Base-by-base conservation (phyloP, 2,329 filamentous ascomycete species). In the Ceratocystis albifundus region DNA sequence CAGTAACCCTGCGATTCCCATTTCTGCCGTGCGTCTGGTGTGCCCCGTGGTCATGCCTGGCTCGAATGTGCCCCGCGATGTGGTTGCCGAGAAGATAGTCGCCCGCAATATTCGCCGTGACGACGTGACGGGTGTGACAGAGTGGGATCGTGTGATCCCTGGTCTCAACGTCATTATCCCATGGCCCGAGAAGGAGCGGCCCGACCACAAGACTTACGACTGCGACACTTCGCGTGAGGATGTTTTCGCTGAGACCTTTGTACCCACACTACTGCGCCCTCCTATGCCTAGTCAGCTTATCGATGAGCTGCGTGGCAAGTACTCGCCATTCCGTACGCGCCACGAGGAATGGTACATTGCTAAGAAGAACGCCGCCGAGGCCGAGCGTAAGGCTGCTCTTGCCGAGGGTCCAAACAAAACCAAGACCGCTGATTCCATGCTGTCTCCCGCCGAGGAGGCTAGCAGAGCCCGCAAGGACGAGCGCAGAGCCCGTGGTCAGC, bases 251-350 rank as follows among this genome's bases (percentile, higher is more conserved):
- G 80, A 79, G 72, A 89, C 88, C 1, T 96, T 89, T 74, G 80
- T 87, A 65, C 91, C 92, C n/a, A 88, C 85, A 45, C 80, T 97
- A 28, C 79, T 91, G 32, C 79, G 82, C 17, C 82, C 88, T 30
- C 93, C 93, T 15, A 90, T 96, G 82, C 91, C 93, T 4, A 76
- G 80, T 36, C 77, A 76, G n/a, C 82, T 96, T 46, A 82, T 96
- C 70, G 86, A 96, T 74, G 93, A 97, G 79, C 80, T 97, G 73
- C 83, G 91, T 73, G 88, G 88, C 79, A 88, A 86, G 74, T 96
- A 87, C 81, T 89, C 87, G 71, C 84, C 82, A 72, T 94, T 92
- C 84, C 82, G 91, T 72, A 90, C 86, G 65, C 81, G 89, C 61
- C 90, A 96, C 77, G 88, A 91, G 69, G 78, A 82, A 59, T 88